A percentile compares a stretch with the other conserved stretches of the same genome.
Evolutionary conservation across 768 basidiomycete species (phyloP).

Genomic region (Suillus plorans): DNA sequence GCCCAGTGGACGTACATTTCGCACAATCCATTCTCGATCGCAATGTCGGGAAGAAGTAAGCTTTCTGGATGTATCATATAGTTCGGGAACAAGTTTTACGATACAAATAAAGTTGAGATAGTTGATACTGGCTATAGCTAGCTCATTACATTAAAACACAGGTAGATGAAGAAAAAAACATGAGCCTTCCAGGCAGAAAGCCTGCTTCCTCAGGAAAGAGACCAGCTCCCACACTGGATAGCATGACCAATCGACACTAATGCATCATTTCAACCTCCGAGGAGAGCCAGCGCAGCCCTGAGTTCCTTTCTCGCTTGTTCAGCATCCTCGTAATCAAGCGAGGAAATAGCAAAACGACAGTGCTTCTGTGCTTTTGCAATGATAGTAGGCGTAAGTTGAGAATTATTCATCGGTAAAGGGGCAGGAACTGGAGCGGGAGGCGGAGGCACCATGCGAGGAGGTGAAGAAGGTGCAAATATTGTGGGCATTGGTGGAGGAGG

Average conservation of each 20-base stretch:
- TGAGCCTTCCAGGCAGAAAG: background rate
- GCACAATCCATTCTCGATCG: conserved; percentile 8
- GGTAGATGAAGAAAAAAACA: background rate
- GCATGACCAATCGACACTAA: background rate
- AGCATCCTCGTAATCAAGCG: conserved; percentile 94
- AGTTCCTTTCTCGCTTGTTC: conserved; percentile 86
- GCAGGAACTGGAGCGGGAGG: conserved; percentile 14
- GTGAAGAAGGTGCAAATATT: background rate
- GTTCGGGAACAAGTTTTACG: background rate
- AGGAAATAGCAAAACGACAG: conserved; percentile 88
- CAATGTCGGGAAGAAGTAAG: background rate
- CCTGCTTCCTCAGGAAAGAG: background rate
- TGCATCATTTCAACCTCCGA: conserved; percentile 48
- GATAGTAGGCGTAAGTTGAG: conserved; percentile 60
- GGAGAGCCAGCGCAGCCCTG: conserved; percentile 63
- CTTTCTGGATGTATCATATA: background rate
- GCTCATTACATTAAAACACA: background rate
- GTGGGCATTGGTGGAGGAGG: conserved; percentile 20
- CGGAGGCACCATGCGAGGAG: conserved; percentile 10
- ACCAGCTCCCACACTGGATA: background rate
- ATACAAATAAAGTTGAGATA: background rate
- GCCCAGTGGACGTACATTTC: conserved; percentile 28
- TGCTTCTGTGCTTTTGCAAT: conserved; percentile 86
- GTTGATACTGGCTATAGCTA: background rate
- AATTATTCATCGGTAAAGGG: conserved; percentile 16